Percentiles rank a stretch among this genome's conserved stretches.
Conservation (phyloP, 2,329 filamentous ascomycete genomes). For the Hymenoscyphus fraxineus region DNA sequence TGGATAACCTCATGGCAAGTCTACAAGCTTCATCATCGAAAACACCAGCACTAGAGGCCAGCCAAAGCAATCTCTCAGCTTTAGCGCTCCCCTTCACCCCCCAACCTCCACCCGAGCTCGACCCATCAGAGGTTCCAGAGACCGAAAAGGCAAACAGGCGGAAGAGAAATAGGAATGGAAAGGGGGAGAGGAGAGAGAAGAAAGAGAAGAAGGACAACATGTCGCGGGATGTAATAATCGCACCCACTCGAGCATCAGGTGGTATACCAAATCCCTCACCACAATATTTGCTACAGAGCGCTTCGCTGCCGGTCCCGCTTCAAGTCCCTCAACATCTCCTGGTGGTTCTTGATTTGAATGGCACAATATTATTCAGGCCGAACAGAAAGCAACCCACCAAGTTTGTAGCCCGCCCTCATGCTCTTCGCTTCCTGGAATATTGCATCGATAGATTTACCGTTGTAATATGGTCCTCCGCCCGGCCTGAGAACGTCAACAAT, state of each 20-base stretch:
- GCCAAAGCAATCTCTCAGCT: not conserved
- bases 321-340: slow-evolving; percentile 60
- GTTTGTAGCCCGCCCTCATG: slow-evolving; percentile 65
- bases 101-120: not conserved
- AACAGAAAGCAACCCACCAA: slow-evolving; percentile 44
- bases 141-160: not conserved
- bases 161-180: not conserved
- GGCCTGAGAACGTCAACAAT: slow-evolving; percentile 63
- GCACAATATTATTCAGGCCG: slow-evolving; percentile 76
- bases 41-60: not conserved
- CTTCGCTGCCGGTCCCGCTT: slow-evolving; percentile 41
- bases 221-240: slow-evolving; percentile 10
- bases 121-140: not conserved
- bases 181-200: not conserved
- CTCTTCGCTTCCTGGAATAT: slow-evolving; percentile 67
- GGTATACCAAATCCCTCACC: slow-evolving; percentile 55
- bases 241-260: slow-evolving; percentile 28
- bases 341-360: slow-evolving; percentile 88
- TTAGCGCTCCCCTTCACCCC: not conserved
- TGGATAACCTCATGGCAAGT: not conserved
- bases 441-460: slow-evolving; percentile 72
- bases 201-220: slow-evolving; percentile 2
- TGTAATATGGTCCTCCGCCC: slow-evolving; percentile 88
- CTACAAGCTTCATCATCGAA: not conserved
- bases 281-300: slow-evolving; percentile 57